Percentiles rank a stretch among this genome's conserved stretches.
Evolutionary conservation across 306 rosid species (phyloP).

Genomic region (Oxytropis ochrocephala): DNA sequence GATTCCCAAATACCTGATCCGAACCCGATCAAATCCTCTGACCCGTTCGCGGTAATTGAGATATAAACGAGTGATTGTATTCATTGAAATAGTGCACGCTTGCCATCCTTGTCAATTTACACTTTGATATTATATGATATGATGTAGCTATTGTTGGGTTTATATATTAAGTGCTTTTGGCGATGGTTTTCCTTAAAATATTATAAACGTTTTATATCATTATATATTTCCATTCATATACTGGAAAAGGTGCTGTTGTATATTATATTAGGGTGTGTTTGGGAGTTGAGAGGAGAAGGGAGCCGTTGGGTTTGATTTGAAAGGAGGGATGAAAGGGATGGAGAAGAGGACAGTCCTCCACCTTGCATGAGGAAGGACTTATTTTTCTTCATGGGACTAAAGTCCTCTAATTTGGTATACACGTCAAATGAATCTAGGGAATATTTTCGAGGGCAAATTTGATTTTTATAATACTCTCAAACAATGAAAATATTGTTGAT

Average conservation of each 20-base stretch:
- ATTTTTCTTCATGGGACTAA: no score
- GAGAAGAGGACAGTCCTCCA: no score
- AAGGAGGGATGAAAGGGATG: no score
- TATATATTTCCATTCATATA: background rate
- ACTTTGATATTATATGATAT: background rate
- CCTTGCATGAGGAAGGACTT: no score
- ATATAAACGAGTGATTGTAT: background rate
- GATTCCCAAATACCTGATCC: background rate
- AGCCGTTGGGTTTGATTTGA: no score
- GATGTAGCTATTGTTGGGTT: background rate
- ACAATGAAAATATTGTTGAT: no score
- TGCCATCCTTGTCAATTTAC: background rate
- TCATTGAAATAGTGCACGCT: background rate
- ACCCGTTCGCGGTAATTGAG: constrained; percentile 30
- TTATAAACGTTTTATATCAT: background rate
- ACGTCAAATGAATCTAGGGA: no score
- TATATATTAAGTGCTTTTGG: background rate
- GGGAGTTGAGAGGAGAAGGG: no score
- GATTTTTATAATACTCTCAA: no score
- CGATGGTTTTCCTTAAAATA: background rate
- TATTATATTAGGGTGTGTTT: no score
- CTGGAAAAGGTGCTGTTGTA: background rate
- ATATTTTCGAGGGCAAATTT: no score
- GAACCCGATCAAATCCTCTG: background rate
- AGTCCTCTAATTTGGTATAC: no score